Conservation (phyloP, 768 basidiomycete species). For the Steccherinum ochraceum region DNA sequence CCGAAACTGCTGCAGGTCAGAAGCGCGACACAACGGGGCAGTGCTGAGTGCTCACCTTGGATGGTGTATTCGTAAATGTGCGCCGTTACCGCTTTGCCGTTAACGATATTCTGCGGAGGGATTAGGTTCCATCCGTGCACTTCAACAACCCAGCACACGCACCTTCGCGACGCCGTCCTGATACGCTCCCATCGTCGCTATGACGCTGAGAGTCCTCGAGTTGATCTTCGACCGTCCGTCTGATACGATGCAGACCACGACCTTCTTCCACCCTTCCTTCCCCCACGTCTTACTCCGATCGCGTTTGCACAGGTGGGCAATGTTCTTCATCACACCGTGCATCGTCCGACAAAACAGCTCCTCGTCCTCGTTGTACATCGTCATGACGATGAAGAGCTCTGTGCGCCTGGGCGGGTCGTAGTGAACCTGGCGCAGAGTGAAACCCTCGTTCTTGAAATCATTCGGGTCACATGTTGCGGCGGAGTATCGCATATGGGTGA, state of each 20-base stretch:
- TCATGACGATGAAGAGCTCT: conserved; percentile 96
- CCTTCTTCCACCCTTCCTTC: conserved; percentile 97
- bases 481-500: conserved; percentile 93
- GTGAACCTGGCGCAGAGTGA: conserved; percentile 84
- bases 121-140: neutral
- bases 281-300: conserved; percentile 94
- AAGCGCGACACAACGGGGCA: neutral
- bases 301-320: conserved; percentile 81
- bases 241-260: conserved; percentile 88
- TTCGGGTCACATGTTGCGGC: conserved; percentile 97
- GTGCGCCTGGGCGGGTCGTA: conserved; percentile 89
- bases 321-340: conserved; percentile 95
- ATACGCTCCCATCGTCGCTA: conserved; percentile 92
- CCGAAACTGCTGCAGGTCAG: conserved; percentile 51
- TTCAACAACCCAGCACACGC: conserved; percentile 12
- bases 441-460: conserved; percentile 75
- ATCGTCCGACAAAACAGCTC: conserved; percentile 87
- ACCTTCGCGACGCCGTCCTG: conserved; percentile 92
- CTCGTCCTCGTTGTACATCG: conserved; percentile 96
- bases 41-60: conserved; percentile 56
- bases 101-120: conserved; percentile 57
- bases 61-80: conserved; percentile 95
- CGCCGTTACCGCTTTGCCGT: conserved; percentile 75
- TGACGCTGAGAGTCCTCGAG: conserved; percentile 71
- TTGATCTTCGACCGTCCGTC: conserved; percentile 87